A percentile compares a stretch with the other conserved stretches of the same genome.
Conservation (phyloP, 139 green algal genomes). For the Coelastrella sp. region DNA sequence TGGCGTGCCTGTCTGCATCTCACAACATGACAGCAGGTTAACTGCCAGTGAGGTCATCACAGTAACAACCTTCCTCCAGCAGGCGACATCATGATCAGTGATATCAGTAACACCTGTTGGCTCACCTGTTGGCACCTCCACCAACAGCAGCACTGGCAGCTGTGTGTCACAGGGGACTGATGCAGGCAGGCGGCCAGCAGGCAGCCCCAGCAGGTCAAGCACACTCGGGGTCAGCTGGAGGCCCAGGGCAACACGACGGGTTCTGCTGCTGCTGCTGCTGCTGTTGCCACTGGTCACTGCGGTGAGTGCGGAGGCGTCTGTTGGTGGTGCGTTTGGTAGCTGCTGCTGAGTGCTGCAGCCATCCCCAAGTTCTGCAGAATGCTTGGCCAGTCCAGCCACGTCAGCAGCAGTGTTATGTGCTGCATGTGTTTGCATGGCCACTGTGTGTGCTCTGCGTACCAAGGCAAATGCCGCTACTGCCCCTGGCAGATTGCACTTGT, state of each 20-base stretch:
- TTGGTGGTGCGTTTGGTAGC: neutral
- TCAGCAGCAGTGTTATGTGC: neutral
- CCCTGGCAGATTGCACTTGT: slow-evolving; percentile 70
- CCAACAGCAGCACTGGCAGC: neutral
- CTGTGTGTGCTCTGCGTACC: slow-evolving; percentile 54
- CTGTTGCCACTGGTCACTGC: neutral
- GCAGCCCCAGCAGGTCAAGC: neutral
- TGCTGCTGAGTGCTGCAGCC: neutral
- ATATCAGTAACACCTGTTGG: neutral
- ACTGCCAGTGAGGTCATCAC: no score
- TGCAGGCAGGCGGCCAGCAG: neutral
- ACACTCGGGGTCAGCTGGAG: neutral
- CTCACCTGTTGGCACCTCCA: neutral
- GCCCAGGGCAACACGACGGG: neutral
- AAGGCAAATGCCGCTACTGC: slow-evolving; percentile 72
- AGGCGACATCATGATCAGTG: no score
- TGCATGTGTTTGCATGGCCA: slow-evolving; percentile 44
- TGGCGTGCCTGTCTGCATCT: no score
- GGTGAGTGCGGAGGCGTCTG: neutral
- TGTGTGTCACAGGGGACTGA: neutral
- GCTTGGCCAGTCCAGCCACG: neutral
- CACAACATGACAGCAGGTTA: no score
- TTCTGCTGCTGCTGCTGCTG: neutral
- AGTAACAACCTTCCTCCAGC: no score
- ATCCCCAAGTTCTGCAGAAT: neutral